These are phyloP conservation scores for Fusarium sp. DNA, from an alignment of 2,329 filamentous ascomycete species.

Conservation along the genomic window DNA sequence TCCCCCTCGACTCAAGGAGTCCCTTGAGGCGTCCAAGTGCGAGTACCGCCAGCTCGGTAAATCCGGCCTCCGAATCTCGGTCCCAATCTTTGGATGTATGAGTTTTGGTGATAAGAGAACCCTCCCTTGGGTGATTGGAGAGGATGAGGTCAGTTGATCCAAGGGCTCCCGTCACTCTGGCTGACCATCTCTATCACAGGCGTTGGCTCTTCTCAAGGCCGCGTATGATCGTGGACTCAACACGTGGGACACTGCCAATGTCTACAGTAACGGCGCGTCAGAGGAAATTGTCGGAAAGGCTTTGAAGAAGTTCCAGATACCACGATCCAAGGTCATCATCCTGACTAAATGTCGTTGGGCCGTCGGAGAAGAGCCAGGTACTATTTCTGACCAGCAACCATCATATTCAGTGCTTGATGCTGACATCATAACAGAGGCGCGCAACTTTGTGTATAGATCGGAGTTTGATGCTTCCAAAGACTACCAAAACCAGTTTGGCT, in stretches of 20 bases:
- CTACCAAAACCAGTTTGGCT: conserved; percentile 38
- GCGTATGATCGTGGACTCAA: conserved; percentile 35
- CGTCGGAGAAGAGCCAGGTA: conserved; percentile 32
- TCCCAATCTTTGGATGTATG: conserved; percentile 30
- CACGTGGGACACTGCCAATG: conserved; percentile 33
- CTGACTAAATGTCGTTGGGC: conserved; percentile 34
- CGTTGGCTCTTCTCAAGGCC: conserved; percentile 25
- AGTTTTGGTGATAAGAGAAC: conserved; percentile 27
- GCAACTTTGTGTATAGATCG: conserved; percentile 15
- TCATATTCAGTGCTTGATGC: neutral
- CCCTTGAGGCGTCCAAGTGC: conserved; percentile 26
- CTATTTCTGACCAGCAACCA: fast-evolving
- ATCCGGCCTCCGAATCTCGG: conserved; percentile 21
- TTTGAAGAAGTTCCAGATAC: conserved; percentile 28
- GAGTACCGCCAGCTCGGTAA: conserved; percentile 31
- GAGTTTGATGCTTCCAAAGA: conserved; percentile 33
- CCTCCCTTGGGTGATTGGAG: conserved; percentile 28
- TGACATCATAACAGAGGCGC: neutral
- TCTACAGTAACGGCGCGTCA: conserved; percentile 22
- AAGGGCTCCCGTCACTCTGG: fast-evolving
- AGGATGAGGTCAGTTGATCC: conserved; percentile 4
- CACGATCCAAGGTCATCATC: conserved; percentile 30
- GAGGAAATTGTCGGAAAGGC: conserved; percentile 35
- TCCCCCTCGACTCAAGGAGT: conserved; percentile 22
- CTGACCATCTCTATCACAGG: neutral